Evolutionary conservation across 1,139 yeast species (phyloP), one percentile per base, ranked within the genome.

Genomic region (Pichia norvegensis): DNA sequence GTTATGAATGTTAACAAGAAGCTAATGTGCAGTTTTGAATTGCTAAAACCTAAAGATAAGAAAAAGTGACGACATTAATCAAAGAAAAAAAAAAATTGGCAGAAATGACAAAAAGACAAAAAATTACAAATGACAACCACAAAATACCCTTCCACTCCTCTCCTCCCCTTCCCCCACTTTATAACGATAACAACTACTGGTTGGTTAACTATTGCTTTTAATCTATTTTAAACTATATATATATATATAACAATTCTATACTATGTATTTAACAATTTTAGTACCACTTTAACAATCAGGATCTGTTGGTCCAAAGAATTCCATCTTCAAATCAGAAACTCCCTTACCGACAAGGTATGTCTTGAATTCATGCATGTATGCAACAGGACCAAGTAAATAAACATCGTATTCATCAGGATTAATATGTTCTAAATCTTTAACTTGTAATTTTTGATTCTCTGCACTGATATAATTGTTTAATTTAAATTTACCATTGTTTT

Each of bases 1-100:
- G 86, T 86, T 29, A 82, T 86, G 90, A 79, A 84, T 59, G 95
- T 86, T 31, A 85, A 84, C 56, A 78, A 78, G 53, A 77, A 78
- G 45, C 68, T 86, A 56, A 76, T 84, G 64, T 86, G 95, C 60
- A 82, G 92, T 36, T 86, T 86, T 67, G 95, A 86, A 60, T 69
- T 86, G 55, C 68, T 86, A 52, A 85, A 62, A 95, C 95, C 52
- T 19, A 48, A 46, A 21, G 49, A 48, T 11, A 40, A 31, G 21
- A 40, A 33, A 22, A 33, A 40, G 37, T 35, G 37, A 35, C 37
- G 37, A 35, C 23, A 19, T 35, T 20, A 31, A 31, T 31, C 35
- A 31, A 31, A 31, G 16, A 4, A 16, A 16, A 31, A 31, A 31
- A 8, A 7, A 29, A 37, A 25, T 16, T 19, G 2, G 4, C 19